Evolutionary conservation across 1,284 basidiomycete species (phyloP), one percentile per base, ranked within the genome.

Genomic region (Heterobasidion irregulare): DNA sequence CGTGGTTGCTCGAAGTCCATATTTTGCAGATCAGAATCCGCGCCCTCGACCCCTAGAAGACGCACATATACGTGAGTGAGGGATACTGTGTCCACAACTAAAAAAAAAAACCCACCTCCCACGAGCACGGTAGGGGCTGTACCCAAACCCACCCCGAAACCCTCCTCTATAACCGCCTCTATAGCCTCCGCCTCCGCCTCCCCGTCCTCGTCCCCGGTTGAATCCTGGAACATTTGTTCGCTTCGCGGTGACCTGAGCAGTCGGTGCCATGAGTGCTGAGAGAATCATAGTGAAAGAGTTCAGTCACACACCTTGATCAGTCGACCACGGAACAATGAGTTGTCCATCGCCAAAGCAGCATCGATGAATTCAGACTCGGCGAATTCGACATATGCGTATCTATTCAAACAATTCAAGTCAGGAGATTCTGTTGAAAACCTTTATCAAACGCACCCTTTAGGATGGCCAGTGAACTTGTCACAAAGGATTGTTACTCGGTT

Each of bases 401-500:
- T 97, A 64, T 12, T 18, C 16, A n/a, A 38, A 32, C 19, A 54
- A 36, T 34, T 34, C 19, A 44, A 54, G 43, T 8, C 32, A 52
- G 50, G 56, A 51, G 43, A 43, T 46, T 26, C 6, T 26, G 45
- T 16, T 57, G 51, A 55, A 48, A 4, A 8, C 52, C 32, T 26
- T 5, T 5, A 26, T 26, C 26, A 38, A 36, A 74, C 84, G 59
- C 62, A 95, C 92, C 96, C 97, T 84, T 98, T 99, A 45, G 97
- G 96, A 76, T 98, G 96, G 47, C 97, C 97, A 15, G 96, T 98
- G 71, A 98, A 99, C 75, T 99, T 99, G 80, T 99, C 97, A 72
- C 97, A 99, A 32, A 99, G 83, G 66, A 99, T 99, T 0, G 97
- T 99, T 52, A 99, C 94, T 64, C 97, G 85, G 75, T 99, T 99